These are phyloP conservation scores for Tubosaeta sp. DNA, from an alignment of 768 basidiomycete genomes.

Conservation along the genomic window DNA sequence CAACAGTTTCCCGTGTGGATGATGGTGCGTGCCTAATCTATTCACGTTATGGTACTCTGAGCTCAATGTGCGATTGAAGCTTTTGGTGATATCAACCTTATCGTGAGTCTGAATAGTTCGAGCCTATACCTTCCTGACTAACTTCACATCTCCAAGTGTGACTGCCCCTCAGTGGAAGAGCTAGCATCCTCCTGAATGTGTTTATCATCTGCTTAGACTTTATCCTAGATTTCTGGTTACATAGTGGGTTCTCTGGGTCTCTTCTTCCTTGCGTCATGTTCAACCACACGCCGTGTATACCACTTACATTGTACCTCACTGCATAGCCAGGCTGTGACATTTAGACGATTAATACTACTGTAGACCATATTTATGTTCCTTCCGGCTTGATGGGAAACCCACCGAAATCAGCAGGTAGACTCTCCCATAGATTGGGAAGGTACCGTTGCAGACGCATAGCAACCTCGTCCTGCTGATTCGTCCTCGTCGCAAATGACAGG, in stretches of 20 bases:
- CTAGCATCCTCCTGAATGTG: constrained; percentile 38
- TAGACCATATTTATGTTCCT: constrained; percentile 1
- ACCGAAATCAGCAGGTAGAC: constrained; percentile 19
- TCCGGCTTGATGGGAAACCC: constrained; percentile 20
- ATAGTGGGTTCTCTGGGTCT: constrained; percentile 46
- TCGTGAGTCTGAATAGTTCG: constrained; percentile 49
- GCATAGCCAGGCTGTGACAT: constrained; percentile 10
- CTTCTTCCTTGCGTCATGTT: constrained; percentile 44
- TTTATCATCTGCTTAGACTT: constrained; percentile 18
- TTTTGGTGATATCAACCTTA: constrained; percentile 88
- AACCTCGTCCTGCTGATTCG: constrained; percentile 42
- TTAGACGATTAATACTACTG: constrained; percentile 12
- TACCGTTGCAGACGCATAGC: constrained; percentile 42
- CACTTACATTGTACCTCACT: constrained; percentile 23
- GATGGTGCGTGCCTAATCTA: constrained; percentile 61
- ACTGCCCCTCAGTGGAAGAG: constrained; percentile 85
- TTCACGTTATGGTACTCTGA: not conserved
- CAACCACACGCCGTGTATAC: constrained; percentile 57
- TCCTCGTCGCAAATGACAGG: constrained; percentile 47
- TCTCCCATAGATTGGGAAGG: constrained; percentile 35
- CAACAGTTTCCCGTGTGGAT: constrained; percentile 85
- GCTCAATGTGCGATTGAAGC: constrained; percentile 43
- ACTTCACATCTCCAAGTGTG: constrained; percentile 49
- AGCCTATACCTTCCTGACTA: constrained; percentile 5
- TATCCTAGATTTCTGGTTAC: constrained; percentile 24